Evolutionary conservation across 345 rosid species (phyloP).

Genomic region (Ricinus communis): DNA sequence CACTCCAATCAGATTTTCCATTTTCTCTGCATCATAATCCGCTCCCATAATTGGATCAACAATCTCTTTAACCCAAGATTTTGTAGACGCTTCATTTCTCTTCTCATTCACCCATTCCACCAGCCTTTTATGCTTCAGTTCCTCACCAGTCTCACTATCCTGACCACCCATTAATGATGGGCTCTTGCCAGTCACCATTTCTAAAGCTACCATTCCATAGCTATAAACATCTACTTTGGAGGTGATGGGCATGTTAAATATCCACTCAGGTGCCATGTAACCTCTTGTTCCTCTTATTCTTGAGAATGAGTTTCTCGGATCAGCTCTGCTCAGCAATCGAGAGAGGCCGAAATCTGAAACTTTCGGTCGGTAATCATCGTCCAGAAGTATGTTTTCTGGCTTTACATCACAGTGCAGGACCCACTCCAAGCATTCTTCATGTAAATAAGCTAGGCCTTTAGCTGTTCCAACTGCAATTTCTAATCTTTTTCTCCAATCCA

Average conservation of each 20-base stretch:
- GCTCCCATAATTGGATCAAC: no score
- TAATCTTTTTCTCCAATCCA: background rate
- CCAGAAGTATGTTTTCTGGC: slow-evolving; percentile 4
- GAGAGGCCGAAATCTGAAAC: background rate
- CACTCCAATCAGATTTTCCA: no score
- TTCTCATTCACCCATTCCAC: no score
- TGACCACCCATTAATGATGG: background rate
- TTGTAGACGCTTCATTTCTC: no score
- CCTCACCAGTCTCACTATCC: no score
- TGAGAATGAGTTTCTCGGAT: background rate
- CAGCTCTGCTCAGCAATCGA: background rate
- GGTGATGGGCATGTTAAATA: background rate
- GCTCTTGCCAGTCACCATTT: background rate
- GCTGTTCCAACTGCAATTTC: background rate
- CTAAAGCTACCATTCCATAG: slow-evolving; percentile 2
- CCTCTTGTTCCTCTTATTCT: slow-evolving; percentile 2
- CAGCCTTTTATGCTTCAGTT: no score
- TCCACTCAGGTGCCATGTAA: slow-evolving; percentile 13
- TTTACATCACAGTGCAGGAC: background rate
- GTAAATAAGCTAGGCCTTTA: slow-evolving; percentile 6
- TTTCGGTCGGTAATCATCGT: background rate
- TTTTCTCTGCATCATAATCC: no score
- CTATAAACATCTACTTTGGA: slow-evolving; percentile 4
- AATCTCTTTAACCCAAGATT: no score
- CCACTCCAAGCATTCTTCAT: slow-evolving; percentile 10